A percentile compares a stretch with the other conserved stretches of the same genome.
Conservation (phyloP, 2,329 filamentous ascomycete species). For the Aspergillus sp. region DNA sequence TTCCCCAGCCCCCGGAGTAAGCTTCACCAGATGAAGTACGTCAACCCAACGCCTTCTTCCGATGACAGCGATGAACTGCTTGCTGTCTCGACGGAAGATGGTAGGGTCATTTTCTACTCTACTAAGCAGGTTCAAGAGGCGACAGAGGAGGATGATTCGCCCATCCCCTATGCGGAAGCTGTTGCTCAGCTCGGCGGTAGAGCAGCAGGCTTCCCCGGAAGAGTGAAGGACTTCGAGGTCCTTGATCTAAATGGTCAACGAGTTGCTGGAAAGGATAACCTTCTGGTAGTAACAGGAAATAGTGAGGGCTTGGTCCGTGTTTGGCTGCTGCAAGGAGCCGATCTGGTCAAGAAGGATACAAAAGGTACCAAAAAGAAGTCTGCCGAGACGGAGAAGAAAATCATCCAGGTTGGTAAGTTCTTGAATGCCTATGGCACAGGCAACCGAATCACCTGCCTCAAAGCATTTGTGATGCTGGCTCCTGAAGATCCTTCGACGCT, state of each 20-base stretch:
- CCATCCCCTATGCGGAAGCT: slow-evolving; percentile 61
- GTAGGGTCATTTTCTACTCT: slow-evolving; percentile 79
- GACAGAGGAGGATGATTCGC: slow-evolving; percentile 51
- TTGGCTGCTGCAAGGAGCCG: slow-evolving; percentile 61
- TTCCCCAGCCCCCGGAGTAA: slow-evolving; percentile 71
- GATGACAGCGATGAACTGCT: slow-evolving; percentile 61
- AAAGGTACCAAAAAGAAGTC: slow-evolving; percentile 21
- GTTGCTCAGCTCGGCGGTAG: slow-evolving; percentile 79
- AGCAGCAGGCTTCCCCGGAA: slow-evolving; percentile 64
- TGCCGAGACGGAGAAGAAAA: slow-evolving; percentile 22
- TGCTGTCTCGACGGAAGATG: slow-evolving; percentile 85
- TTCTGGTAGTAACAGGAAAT: slow-evolving; percentile 70
- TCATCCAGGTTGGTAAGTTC: slow-evolving; percentile 62
- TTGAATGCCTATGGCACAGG: slow-evolving; percentile 80
- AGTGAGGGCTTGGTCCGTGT: slow-evolving; percentile 85
- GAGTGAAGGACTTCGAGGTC: slow-evolving; percentile 87
- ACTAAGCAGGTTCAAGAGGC: slow-evolving; percentile 54
- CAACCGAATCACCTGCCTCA: slow-evolving; percentile 86
- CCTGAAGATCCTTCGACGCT: slow-evolving; percentile 56
- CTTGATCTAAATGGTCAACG: slow-evolving; percentile 50
- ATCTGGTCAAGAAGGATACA: slow-evolving; percentile 29
- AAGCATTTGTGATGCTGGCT: slow-evolving; percentile 80
- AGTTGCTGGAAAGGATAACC: slow-evolving; percentile 38
- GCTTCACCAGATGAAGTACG: slow-evolving; percentile 77
- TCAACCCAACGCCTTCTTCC: slow-evolving; percentile 50